Conservation (phyloP, 176 grass and related monocot genomes). For the Musa itinerans region DNA sequence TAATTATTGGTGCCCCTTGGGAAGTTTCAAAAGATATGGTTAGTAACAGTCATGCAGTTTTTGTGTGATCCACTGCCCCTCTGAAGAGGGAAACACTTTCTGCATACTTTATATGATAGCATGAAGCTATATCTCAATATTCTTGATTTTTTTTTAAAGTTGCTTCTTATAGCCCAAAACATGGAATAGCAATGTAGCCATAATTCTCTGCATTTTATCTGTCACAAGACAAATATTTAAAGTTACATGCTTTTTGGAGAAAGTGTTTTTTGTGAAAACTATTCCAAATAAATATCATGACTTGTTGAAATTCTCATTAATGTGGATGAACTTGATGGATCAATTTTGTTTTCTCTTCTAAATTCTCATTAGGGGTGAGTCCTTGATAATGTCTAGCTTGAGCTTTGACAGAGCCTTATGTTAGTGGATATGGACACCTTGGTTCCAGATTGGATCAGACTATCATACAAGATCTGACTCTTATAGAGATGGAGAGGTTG, state of each 20-base stretch:
- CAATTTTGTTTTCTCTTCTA: too few species aligned
- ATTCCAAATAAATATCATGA: too few species aligned
- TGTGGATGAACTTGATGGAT: too few species aligned
- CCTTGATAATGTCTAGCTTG: too few species aligned
- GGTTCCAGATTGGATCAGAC: too few species aligned
- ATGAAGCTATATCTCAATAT: background rate
- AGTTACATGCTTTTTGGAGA: background rate
- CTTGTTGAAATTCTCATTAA: too few species aligned
- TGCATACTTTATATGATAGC: background rate
- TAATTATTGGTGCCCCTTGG: slow-evolving; percentile 94
- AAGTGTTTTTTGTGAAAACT: too few species aligned
- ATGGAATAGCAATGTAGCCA: background rate
- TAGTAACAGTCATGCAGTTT: slow-evolving; percentile 10
- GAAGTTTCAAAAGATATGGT: slow-evolving; percentile 93
- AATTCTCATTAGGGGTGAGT: too few species aligned
- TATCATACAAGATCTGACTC: too few species aligned
- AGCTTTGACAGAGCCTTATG: too few species aligned
- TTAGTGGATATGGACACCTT: too few species aligned
- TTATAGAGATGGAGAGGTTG: too few species aligned
- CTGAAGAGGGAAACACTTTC: background rate
- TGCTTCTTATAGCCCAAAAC: background rate
- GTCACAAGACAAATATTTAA: background rate
- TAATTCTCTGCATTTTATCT: background rate
- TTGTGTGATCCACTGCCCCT: background rate
- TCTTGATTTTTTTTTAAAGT: background rate